Evolutionary conservation across 73 alveolate species (phyloP).

Genomic region (Tetrahymena malaccensis): DNA sequence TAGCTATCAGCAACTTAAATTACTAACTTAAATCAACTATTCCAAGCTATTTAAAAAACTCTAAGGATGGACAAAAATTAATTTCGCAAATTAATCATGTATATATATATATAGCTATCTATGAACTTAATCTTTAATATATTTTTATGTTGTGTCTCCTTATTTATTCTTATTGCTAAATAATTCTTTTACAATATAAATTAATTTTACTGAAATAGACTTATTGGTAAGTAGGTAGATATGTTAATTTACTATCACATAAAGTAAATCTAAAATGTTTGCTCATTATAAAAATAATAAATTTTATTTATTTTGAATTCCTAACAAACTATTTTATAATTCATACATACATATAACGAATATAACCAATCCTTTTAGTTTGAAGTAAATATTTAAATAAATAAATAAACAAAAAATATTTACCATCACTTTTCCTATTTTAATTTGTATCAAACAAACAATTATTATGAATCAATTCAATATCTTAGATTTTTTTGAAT

Average conservation of each 20-base stretch:
- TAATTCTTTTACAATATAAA: too few relatives aligned
- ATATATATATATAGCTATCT: not conserved
- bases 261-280: too few relatives aligned
- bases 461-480: not conserved
- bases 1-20: too few relatives aligned
- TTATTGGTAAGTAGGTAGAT: too few relatives aligned
- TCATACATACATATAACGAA: not conserved
- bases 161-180: not conserved
- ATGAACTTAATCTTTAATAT: not conserved
- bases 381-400: not conserved
- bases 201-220: not conserved
- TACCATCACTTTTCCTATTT: not conserved
- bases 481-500: not conserved
- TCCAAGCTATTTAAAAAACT: not conserved
- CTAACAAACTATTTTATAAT: too few relatives aligned
- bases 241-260: too few relatives aligned
- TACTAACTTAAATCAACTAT: not conserved
- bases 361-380: not conserved
- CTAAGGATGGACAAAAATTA: not conserved
- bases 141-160: not conserved
- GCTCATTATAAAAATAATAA: too few relatives aligned
- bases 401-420: not conserved
- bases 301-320: too few relatives aligned
- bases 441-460: not conserved
- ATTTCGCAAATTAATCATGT: too few relatives aligned